A percentile compares a stretch with the other conserved stretches of the same genome.
Conservation (phyloP, 768 basidiomycete species). For the Psilocybe tampanensis region DNA sequence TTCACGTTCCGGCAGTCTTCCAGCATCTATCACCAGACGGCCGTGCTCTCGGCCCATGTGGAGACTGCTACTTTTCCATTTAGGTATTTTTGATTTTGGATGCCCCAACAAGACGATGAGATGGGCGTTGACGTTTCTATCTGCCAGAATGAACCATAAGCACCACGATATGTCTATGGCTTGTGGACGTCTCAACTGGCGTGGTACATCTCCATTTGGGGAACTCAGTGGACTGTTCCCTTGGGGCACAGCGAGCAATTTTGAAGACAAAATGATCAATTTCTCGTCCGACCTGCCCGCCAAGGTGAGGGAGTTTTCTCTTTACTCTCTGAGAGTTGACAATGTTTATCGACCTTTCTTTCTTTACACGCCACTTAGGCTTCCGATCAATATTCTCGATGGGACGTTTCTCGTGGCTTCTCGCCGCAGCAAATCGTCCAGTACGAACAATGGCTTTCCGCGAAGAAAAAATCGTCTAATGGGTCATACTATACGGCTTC, state of each 20-base stretch:
- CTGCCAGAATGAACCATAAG: slow-evolving; percentile 28
- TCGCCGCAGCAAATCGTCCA: slow-evolving; percentile 32
- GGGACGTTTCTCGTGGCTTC: slow-evolving; percentile 66
- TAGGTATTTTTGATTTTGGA: slow-evolving; percentile 41
- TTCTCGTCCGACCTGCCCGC: slow-evolving; percentile 38
- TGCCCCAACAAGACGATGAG: not conserved
- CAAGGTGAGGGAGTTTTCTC: slow-evolving; percentile 19
- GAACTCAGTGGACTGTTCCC: slow-evolving; percentile 60
- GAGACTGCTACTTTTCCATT: slow-evolving; percentile 62
- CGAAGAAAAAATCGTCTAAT: slow-evolving; percentile 23
- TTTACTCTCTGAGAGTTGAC: not conserved
- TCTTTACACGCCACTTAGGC: slow-evolving; percentile 4
- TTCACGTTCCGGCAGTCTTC: slow-evolving; percentile 26
- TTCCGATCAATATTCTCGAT: slow-evolving; percentile 36
- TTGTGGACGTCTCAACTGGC: slow-evolving; percentile 52
- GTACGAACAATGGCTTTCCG: slow-evolving; percentile 42
- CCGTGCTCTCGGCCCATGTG: slow-evolving; percentile 58
- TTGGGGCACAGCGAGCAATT: slow-evolving; percentile 30
- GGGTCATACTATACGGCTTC: slow-evolving; percentile 26
- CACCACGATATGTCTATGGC: slow-evolving; percentile 46
- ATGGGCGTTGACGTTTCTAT: slow-evolving; percentile 1
- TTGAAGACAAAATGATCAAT: slow-evolving; percentile 32
- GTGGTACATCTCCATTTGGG: slow-evolving; percentile 53
- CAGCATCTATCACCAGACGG: slow-evolving; percentile 52
- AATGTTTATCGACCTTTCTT: not conserved